Base-by-base conservation (phyloP, 108 stramenopile genomes). In the Craspedostauros australis region DNA sequence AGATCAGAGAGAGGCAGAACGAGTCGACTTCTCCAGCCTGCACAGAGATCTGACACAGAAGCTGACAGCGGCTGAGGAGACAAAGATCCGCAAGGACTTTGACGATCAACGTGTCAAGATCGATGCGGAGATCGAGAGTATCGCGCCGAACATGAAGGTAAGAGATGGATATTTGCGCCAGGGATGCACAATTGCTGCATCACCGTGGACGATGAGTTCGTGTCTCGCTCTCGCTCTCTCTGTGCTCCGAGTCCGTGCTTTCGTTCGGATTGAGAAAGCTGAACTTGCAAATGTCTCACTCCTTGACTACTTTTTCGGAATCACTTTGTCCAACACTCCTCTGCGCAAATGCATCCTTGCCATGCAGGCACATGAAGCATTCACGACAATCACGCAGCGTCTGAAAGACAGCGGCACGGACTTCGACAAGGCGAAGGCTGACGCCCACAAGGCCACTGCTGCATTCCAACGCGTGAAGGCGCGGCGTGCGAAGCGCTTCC, bases 91-190 rank as follows among this genome's bases (percentile, higher is more conserved):
- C 39, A 84, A 82, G 54, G 80, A 82, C 39, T 89, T 91, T 55
- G 86, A 93, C 32, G 75, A 79, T 28, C 61, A 75, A 33, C 76
- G 91, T 14, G 50, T 49, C 18, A 86, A 81, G 54, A 41, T 94
- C 9, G 72, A 67, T 39, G 67, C 70, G 9, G 81, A 95, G 31
- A 84, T 97, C 60, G 93, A 95, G 42, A 73, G 73, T 20, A 93
- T 96, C 66, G 79, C 76, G 22, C 98, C 98, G 23, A 97, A 99
- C 72, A 95, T 97, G 95, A 95, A 94, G 78, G 79, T 84, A 53
- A 49, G 60, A 36, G 34, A 36, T 11, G 11, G 12, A 15, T 4
- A 2, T 26, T 15, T 50, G n/a, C 7, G 7, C 9, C n/a, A 12
- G n/a, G 7, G 7, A 18, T 12, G n/a, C 19, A n/a, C 43, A 16